Percentiles rank a stretch among this genome's conserved stretches.
phyloP scores from a whole-genome alignment of 129 eudicot species.

The Flaveria bidentis region DNA sequence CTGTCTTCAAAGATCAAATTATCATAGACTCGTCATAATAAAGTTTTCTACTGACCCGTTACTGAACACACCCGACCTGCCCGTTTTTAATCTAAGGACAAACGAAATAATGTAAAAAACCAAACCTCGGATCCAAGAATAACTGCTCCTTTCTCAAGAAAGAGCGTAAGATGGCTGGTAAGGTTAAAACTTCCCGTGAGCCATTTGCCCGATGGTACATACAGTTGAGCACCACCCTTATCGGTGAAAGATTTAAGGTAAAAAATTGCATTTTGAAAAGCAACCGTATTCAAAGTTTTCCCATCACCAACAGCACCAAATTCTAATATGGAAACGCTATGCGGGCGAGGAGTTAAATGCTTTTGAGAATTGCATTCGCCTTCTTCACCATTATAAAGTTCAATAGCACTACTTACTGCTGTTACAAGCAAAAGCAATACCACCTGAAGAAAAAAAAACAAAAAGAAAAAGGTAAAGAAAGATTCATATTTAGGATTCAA shows the following conservation, averaged over 20 bases:
- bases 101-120: constrained; percentile 1
- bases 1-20: neutral
- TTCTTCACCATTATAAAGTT: constrained; percentile 31
- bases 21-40: too few relatives aligned
- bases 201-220: constrained; percentile 80
- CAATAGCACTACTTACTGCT: constrained; percentile 42
- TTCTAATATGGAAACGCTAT: constrained; percentile 76
- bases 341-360: constrained; percentile 73
- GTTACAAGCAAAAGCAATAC: constrained; percentile 57
- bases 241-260: constrained; percentile 79
- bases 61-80: too few relatives aligned
- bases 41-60: neutral
- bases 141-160: constrained; percentile 70
- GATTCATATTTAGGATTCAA: constrained; percentile 32
- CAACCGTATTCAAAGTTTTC: constrained; percentile 66
- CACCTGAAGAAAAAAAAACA: constrained; percentile 53
- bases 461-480: constrained; percentile 51
- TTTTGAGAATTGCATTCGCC: constrained; percentile 51
- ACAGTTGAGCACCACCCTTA: constrained; percentile 88
- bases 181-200: constrained; percentile 77
- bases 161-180: constrained; percentile 87
- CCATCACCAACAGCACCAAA: constrained; percentile 92
- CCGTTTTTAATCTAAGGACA: neutral
- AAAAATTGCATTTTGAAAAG: constrained; percentile 87
- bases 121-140: constrained; percentile 76